phyloP scores from a whole-genome alignment of 257 asterid genomes.

The Coffea canephora region DNA sequence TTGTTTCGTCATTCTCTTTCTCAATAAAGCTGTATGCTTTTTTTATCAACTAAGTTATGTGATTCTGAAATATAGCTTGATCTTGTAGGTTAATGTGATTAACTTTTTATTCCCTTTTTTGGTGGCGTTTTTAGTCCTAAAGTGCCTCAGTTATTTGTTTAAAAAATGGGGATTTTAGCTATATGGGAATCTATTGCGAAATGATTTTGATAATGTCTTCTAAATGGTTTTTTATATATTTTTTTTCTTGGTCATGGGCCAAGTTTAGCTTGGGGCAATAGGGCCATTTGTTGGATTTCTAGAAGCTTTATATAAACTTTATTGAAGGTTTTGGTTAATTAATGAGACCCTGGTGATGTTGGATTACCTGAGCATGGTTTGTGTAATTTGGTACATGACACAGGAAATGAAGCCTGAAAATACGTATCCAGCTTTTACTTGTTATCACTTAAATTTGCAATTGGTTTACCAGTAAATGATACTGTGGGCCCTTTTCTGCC shows the following conservation, averaged over 20 bases:
- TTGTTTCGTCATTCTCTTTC: background rate
- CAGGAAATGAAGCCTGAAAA: background rate
- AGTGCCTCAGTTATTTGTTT: background rate
- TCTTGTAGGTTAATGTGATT: background rate
- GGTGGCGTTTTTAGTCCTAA: background rate
- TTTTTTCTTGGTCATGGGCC: background rate
- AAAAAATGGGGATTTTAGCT: background rate
- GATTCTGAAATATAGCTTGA: background rate
- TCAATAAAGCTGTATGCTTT: background rate
- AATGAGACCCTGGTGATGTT: background rate
- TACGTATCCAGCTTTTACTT: background rate
- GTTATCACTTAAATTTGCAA: background rate
- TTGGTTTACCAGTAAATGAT: background rate
- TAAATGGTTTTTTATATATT: background rate
- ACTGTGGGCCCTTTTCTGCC: background rate
- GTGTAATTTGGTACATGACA: background rate
- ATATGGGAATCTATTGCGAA: background rate
- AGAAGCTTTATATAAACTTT: background rate
- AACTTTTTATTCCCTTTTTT: no score
- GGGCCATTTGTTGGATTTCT: background rate
- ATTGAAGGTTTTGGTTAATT: background rate
- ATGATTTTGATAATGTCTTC: background rate
- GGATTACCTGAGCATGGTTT: background rate
- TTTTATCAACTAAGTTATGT: no score
- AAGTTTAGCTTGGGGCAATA: background rate